These are phyloP conservation scores for Fereydounia khargensis DNA, from an alignment of 1,284 basidiomycete genomes.

Conservation along the genomic window DNA sequence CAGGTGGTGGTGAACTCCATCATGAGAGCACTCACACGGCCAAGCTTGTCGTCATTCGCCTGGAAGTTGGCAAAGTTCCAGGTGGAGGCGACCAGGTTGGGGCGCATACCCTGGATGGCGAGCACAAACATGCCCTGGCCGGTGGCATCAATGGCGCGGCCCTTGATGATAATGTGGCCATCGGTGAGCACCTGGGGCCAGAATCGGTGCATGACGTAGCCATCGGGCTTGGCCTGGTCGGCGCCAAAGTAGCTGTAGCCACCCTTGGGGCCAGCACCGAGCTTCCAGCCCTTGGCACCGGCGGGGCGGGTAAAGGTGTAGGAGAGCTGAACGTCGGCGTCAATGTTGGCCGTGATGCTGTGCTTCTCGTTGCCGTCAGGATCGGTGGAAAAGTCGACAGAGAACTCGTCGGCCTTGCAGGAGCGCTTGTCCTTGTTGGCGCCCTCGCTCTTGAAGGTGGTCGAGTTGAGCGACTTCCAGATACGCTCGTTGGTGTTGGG, in stretches of 20 bases:
- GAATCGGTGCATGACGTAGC: conserved; percentile 53
- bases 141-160: conserved; percentile 66
- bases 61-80: conserved; percentile 97
- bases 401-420: conserved; percentile 85
- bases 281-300: conserved; percentile 80
- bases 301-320: conserved; percentile 72
- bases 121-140: conserved; percentile 91
- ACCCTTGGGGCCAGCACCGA: conserved; percentile 81
- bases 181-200: conserved; percentile 61
- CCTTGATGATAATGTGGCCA: conserved; percentile 74
- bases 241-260: conserved; percentile 86
- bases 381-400: conserved; percentile 64
- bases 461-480: conserved; percentile 89
- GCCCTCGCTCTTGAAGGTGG: conserved; percentile 69
- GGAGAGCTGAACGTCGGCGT: conserved; percentile 75
- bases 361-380: conserved; percentile 72
- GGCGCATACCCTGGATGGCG: conserved; percentile 97
- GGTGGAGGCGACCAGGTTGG: conserved; percentile 82
- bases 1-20: conserved; percentile 88
- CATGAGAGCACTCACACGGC: conserved; percentile 73
- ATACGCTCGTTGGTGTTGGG: conserved; percentile 70
- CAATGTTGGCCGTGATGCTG: conserved; percentile 75
- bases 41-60: conserved; percentile 57
- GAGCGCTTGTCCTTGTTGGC: conserved; percentile 70
- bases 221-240: conserved; percentile 31